Evolutionary conservation across 176 grass and related monocot genomes (phyloP).

Genomic region (Calamus simplicifolius): DNA sequence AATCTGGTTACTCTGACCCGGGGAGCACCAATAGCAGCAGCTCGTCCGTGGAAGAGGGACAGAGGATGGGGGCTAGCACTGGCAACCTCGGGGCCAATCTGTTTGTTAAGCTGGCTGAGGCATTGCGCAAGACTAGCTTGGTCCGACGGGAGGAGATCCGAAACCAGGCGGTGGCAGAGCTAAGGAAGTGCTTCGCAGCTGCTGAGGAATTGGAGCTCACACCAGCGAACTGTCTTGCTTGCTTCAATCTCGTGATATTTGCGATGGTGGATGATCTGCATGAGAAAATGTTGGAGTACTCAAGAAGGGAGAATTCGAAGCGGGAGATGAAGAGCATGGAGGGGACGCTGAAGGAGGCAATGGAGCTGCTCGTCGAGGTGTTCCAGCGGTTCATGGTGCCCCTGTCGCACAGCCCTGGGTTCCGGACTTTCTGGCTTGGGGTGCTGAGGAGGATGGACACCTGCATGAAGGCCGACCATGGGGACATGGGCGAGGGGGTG

Average conservation of each 20-base stretch:
- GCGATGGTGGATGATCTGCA: conserved; percentile 88
- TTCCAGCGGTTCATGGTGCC: conserved; percentile 43
- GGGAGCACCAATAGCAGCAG: conserved; percentile 8
- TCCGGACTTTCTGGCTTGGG: conserved; percentile 84
- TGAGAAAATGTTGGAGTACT: conserved; percentile 96
- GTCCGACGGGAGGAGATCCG: conserved; percentile 83
- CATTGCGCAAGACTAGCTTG: conserved; percentile 66
- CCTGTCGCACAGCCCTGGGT: conserved; percentile 51
- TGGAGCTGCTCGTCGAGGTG: conserved; percentile 64
- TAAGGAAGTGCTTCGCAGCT: conserved; percentile 45
- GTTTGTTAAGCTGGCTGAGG: conserved; percentile 80
- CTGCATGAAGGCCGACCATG: conserved; percentile 69
- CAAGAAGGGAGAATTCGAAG: conserved; percentile 51
- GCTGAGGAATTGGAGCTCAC: conserved; percentile 48
- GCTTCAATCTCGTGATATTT: conserved; percentile 88
- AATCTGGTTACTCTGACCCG: conserved; percentile 53
- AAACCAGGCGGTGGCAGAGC: conserved; percentile 54
- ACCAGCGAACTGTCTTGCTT: conserved; percentile 41
- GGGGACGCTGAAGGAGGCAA: conserved; percentile 46
- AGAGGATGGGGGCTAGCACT: conserved; percentile 10
- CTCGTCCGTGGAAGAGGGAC: conserved; percentile 13
- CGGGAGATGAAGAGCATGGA: conserved; percentile 82
- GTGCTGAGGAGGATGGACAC: conserved; percentile 90
- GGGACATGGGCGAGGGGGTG: conserved; percentile 28
- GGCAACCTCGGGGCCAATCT: conserved; percentile 46